phyloP scores from a whole-genome alignment of 1,139 yeast genomes.

The Geotrichum phurueaensis region DNA sequence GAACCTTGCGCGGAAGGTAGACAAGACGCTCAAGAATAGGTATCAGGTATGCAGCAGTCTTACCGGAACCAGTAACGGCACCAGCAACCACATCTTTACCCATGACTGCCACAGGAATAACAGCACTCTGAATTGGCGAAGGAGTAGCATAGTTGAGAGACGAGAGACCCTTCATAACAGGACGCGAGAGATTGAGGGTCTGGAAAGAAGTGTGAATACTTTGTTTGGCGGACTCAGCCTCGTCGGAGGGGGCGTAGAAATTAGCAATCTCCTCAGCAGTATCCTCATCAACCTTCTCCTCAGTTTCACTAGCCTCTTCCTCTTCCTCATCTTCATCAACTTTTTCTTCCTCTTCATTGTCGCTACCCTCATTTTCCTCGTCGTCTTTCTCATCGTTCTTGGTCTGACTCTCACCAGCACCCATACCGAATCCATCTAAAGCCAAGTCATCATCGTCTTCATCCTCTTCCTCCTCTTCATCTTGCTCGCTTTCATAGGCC shows the following conservation, averaged over 20 bases:
- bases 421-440: slow-evolving; percentile 72
- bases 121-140: slow-evolving; percentile 88
- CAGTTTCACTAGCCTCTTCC: slow-evolving; percentile 18
- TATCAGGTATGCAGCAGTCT: slow-evolving; percentile 95
- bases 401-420: slow-evolving; percentile 45
- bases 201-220: slow-evolving; percentile 61
- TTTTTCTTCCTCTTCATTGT: slow-evolving; percentile 27
- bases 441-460: slow-evolving; percentile 50
- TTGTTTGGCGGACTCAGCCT: slow-evolving; percentile 35
- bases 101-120: slow-evolving; percentile 84
- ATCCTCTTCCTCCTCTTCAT: slow-evolving; percentile 35
- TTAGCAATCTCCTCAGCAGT: slow-evolving; percentile 33
- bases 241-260: slow-evolving; percentile 33
- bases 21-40: slow-evolving; percentile 90
- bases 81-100: slow-evolving; percentile 99
- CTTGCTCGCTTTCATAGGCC: slow-evolving; percentile 37
- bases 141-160: slow-evolving; percentile 79
- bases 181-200: slow-evolving; percentile 77
- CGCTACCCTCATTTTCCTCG: slow-evolving; percentile 29
- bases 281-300: slow-evolving; percentile 26
- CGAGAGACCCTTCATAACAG: slow-evolving; percentile 75
- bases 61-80: slow-evolving; percentile 99
- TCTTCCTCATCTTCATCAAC: slow-evolving; percentile 31
- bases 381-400: slow-evolving; percentile 31
- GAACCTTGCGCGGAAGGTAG: slow-evolving; percentile 77